Base-by-base conservation (phyloP, 1,139 yeast species). In the Tardiomyces blankii region DNA sequence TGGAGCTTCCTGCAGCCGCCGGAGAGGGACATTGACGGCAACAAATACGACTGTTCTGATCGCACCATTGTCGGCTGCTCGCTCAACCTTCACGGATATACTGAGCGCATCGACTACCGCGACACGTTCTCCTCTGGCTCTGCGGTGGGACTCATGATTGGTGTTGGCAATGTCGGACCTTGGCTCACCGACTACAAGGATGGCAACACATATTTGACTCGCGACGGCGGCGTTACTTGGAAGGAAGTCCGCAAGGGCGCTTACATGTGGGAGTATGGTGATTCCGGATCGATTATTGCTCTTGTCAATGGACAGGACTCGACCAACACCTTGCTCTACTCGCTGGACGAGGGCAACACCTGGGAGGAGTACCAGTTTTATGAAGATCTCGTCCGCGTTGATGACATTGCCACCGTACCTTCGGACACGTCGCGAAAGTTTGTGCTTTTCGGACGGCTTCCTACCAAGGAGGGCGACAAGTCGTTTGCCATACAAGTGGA, bases 181-280 rank as follows among this genome's bases (percentile, higher is more conserved):
- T 56, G 59, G 18, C 68, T 91, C 48, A 65, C 67, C 2, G 62
- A 65, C 14, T 44, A 59, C 42, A 72, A 73, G 9, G 74, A 78
- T 32, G 73, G 82, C 0, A 69, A 84, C 2, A 85, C 96, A 0
- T 91, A 78, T 55, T 65, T 91, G 51, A 80, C 95, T 13, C 69
- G 73, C 5, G 96, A 93, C 65, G 98, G 94, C 2, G 99, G 99
- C 42, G 65, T 80, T 3, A 74, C 89, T 2, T 91, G 98, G 98
- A 77, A 64, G 47, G 95, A 87, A 63, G 68, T 88, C 25, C 73
- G 67, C 45, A 76, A 82, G 51, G 94, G 95, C 1, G 74, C 77
- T 0, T 75, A 75, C 57, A 83, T 83, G 77, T 93, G 97, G 97
- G 97, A 89, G 62, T 91, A 73, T 63, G 98, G 97, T 49, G 98